Evolutionary conservation across 2,329 filamentous ascomycete genomes (phyloP).

Genomic region (Xylaria sp.): DNA sequence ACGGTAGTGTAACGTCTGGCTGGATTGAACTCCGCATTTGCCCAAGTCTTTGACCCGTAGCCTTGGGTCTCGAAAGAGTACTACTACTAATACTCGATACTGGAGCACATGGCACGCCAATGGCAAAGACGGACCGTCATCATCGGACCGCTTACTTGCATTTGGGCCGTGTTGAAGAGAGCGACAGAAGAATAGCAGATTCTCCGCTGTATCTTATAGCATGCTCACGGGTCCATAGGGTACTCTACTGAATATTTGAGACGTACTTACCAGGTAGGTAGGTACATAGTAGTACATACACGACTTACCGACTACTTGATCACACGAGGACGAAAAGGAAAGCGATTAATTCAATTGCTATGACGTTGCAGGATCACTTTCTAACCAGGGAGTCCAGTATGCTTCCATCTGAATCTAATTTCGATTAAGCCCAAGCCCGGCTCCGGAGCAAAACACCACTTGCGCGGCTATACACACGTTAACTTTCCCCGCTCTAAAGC

Average conservation of each 20-base stretch:
- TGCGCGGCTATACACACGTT: not conserved
- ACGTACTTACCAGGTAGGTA: no score
- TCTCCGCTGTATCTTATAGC: no score
- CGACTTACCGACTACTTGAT: not conserved
- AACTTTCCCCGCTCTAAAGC: conserved; percentile 1
- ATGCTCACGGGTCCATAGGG: no score
- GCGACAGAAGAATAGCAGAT: no score
- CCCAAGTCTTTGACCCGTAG: conserved; percentile 19
- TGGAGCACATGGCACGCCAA: not conserved
- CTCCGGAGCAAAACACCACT: conserved; percentile 5
- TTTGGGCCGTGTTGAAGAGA: not conserved
- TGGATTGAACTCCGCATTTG: not conserved
- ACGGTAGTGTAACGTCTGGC: not conserved
- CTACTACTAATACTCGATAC: not conserved
- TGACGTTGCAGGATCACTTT: conserved; percentile 22
- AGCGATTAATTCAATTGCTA: not conserved
- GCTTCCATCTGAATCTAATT: no score
- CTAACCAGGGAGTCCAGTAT: not conserved
- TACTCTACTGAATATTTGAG: no score
- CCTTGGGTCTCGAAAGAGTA: conserved; percentile 10
- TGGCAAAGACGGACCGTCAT: not conserved
- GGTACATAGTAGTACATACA: no score
- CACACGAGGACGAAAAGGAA: not conserved
- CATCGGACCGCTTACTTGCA: conserved; percentile 14
- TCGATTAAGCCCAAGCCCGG: no score